Conservation (phyloP, 2,329 filamentous ascomycete genomes). For the Colletotrichum lentis region DNA sequence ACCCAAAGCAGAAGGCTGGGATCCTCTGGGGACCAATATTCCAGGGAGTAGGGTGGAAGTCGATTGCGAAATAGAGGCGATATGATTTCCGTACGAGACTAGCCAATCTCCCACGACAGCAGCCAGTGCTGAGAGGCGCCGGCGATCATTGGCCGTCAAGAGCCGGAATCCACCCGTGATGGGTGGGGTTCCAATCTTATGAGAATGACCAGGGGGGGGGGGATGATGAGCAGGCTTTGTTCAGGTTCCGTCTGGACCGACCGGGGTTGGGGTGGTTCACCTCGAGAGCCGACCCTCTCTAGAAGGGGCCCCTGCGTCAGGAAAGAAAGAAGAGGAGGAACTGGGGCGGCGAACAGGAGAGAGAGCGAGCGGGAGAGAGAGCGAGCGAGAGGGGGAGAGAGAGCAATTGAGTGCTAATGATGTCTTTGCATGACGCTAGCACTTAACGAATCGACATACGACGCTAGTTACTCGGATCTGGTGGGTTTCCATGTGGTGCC, state of each 20-base stretch:
- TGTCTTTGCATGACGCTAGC: not conserved
- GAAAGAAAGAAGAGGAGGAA: not conserved
- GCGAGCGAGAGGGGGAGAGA: not conserved
- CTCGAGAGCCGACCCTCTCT: not conserved
- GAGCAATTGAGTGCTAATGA: not conserved
- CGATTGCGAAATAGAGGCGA: conserved; percentile 1
- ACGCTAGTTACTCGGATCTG: not conserved
- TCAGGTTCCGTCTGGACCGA: not conserved
- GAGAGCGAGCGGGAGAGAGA: not conserved
- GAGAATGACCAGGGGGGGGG: conserved; percentile 4
- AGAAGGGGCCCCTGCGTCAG: conserved; percentile 15
- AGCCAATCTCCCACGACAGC: conserved; percentile 28
- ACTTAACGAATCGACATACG: not conserved
- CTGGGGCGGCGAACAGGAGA: not conserved
- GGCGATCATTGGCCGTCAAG: conserved; percentile 19
- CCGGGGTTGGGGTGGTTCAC: not conserved
- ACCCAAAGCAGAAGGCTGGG: conserved; percentile 11
- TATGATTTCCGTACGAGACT: conserved; percentile 27
- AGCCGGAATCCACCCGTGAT: not conserved
- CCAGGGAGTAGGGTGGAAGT: not conserved
- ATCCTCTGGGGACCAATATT: conserved; percentile 9
- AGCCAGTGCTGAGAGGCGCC: conserved; percentile 22
- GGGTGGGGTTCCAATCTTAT: conserved; percentile 21
- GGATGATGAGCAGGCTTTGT: not conserved
- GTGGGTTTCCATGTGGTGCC: not conserved